Base-by-base conservation (phyloP, 23 red algal genomes). In the Chondrus crispus region DNA sequence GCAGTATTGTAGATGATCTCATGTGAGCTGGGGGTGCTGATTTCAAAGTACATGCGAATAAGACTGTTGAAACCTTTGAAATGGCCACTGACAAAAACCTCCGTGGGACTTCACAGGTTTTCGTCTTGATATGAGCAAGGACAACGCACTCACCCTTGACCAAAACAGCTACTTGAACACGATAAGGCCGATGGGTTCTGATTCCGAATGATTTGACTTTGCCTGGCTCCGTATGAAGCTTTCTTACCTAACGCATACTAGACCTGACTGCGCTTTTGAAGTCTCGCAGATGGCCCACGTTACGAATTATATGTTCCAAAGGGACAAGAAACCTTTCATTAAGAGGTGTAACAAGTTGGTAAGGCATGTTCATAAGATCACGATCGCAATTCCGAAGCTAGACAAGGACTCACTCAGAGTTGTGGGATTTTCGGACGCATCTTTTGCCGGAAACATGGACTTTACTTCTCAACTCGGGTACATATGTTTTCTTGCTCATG, bases 201-300 rank as follows among this genome's bases (percentile, higher is more conserved):
- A 53, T 1, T 41, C 50, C 45, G 26, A 7, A 11, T 83, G 9
- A 11, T 26, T 32, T 33, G 46, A 24, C 22, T 83, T 83, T 52
- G 8, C 45, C 20, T 60, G 26, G n/a, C 29, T 62, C 0, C 78
- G 78, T 7, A 83, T 83, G 78, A 83, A 83, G 52, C 45, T 54
- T 60, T 41, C 78, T 28, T 60, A 47, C 45, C 2, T 83, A 19
- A 38, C 78, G 20, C 55, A 83, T 38, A 83, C 78, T 38, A 10
- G 78, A 20, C 46, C 78, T 35, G 78, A 83, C 24, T 83, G 46
- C 24, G 45, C 57, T 68, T 83, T 83, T 52, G 78, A 83, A 24
- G 33, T 83, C 1, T 60, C 78, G 24, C 50, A 83, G 40, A 11
- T 62, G 9, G 78, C 78, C 26, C 52, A 83, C 28, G 46, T 63